Base-by-base conservation (phyloP, 257 asterid species). In the Solanum dulcamara region DNA sequence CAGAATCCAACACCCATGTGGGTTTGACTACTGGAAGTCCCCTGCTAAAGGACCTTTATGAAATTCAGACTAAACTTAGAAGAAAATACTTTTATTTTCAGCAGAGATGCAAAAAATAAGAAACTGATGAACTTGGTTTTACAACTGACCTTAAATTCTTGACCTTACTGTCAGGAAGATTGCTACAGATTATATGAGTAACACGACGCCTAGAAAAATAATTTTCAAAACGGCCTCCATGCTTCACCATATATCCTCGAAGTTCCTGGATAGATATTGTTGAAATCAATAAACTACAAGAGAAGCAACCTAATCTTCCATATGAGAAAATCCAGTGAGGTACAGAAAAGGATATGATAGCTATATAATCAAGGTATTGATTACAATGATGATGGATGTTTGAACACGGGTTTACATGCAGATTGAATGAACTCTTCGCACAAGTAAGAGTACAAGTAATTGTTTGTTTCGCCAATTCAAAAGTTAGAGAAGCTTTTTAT, bases 11-110 rank as follows among this genome's bases (percentile, higher is more conserved):
- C 85, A 96, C 91, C 99, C 99, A 96, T 30, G 93, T 87, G 37
- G 99, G 98, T 89, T 96, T 96, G 83, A 96, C 97, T 42, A 96
- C 94, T 66, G 99, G 99, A 86, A 96, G 98, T 55, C 99, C 99
- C 84, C 97, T 88, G 85, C 99, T 96, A 90, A 96, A 96, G 55
- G 98, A 93, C 97, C 99, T 96, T 81, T 12, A 83, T 53, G 84
- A 88, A 81, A 68, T 26, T 83, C 64, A 37, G 60, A 37, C 40
- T n/a, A 57, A 55, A 17, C n/a, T 67, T 67, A 30, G 13, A 83
- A 57, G 22, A 67, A 18, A 83, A 32, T 46, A 85, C 37, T 38
- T 26, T 67, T 81, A 10, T 24, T 66, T n/a, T 81, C 50, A 28
- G 84, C 83, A 53, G 88, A 83, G 84, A 83, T 62, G 83, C 83